Evolutionary conservation across 345 rosid species (phyloP).

Genomic region (Mangifera indica): DNA sequence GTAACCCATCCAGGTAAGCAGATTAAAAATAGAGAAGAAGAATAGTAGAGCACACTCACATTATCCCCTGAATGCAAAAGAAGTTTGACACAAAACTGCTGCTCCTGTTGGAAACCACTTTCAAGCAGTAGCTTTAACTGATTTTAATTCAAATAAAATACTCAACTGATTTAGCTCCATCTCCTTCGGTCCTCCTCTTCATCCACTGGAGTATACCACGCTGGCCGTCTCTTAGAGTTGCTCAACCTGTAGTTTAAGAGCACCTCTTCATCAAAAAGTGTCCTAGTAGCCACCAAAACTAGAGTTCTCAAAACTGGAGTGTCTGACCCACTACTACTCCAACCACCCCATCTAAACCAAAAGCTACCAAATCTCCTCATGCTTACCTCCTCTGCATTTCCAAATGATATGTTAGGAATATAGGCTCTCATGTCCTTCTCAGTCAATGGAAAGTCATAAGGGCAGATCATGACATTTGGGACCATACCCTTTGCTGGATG

Average conservation of each 20-base stretch:
- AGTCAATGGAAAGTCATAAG: slow-evolving; percentile 74
- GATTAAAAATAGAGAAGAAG: not conserved
- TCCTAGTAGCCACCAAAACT: slow-evolving; percentile 76
- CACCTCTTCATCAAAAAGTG: slow-evolving; percentile 69
- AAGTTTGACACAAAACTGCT: not conserved
- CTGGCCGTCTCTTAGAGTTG: slow-evolving; percentile 55
- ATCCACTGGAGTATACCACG: slow-evolving; percentile 72
- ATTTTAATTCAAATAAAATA: slow-evolving; percentile 9
- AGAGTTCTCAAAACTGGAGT: slow-evolving; percentile 55
- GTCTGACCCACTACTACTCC: slow-evolving; percentile 23
- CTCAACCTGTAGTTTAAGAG: slow-evolving; percentile 74
- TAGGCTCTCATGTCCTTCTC: slow-evolving; percentile 64
- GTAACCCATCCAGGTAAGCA: not conserved
- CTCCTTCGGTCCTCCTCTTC: slow-evolving; percentile 80
- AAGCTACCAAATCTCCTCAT: slow-evolving; percentile 70
- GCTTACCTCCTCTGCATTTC: slow-evolving; percentile 49
- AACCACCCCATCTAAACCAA: slow-evolving; percentile 53
- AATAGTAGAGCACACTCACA: not conserved
- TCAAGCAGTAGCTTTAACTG: not conserved
- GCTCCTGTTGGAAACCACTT: not conserved
- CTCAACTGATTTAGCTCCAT: slow-evolving; percentile 42
- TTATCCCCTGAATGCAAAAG: not conserved
- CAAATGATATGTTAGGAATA: slow-evolving; percentile 67
- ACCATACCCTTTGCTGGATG: slow-evolving; percentile 65
- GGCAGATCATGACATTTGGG: slow-evolving; percentile 84